phyloP scores from a whole-genome alignment of 306 rosid species.

The Lablab purpureus region DNA sequence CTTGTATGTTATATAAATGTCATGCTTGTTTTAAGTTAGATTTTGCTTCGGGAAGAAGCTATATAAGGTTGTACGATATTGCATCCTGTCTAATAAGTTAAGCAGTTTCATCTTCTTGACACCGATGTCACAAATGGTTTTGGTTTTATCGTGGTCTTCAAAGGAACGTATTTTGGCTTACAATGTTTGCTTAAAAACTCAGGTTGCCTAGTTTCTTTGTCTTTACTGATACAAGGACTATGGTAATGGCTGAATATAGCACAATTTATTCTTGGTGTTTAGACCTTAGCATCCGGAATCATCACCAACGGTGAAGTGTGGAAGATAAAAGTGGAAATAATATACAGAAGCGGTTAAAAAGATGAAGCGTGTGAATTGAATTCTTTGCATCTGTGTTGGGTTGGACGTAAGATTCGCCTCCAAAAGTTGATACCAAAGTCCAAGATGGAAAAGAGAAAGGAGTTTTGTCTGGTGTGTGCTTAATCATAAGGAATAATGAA shows the following conservation, averaged over 20 bases:
- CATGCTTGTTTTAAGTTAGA: constrained; percentile 46
- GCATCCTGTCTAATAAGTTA: constrained; percentile 10
- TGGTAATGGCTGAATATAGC: background rate
- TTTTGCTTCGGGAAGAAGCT: constrained; percentile 9
- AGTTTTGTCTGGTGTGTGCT: constrained; percentile 28
- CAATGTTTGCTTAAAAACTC: background rate
- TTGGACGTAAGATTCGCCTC: constrained; percentile 46
- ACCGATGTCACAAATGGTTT: constrained; percentile 4
- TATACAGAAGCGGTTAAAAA: constrained; percentile 8
- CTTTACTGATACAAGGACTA: background rate
- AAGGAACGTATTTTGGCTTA: background rate
- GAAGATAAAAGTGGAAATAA: background rate
- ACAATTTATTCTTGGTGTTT: background rate
- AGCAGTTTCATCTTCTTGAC: constrained; percentile 24
- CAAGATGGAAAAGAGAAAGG: constrained; percentile 30
- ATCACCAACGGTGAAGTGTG: background rate
- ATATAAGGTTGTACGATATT: constrained; percentile 25
- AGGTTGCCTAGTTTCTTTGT: background rate
- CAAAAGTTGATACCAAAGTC: constrained; percentile 46
- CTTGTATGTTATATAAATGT: constrained; percentile 62
- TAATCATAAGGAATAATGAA: constrained; percentile 50
- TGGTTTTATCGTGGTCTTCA: background rate
- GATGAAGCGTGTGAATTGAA: constrained; percentile 28
- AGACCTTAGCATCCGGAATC: background rate
- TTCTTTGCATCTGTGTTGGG: constrained; percentile 18